phyloP scores from a whole-genome alignment of 2,329 filamentous ascomycete species.

The Rhynchosporium secalis region DNA sequence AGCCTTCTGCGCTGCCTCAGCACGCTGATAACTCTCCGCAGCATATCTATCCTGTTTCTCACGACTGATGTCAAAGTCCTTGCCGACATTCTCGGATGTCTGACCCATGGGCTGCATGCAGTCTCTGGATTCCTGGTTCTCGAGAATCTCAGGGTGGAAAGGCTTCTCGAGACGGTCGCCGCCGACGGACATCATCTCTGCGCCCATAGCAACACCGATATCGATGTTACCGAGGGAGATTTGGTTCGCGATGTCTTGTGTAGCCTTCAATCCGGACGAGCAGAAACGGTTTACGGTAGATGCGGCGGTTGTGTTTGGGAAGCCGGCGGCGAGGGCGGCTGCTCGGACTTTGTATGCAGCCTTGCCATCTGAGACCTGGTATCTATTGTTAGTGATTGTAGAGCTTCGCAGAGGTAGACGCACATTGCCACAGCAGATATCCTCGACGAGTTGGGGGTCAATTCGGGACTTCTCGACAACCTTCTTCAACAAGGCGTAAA shows the following conservation, averaged over 20 bases:
- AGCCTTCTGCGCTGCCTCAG: conserved; percentile 85
- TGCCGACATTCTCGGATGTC: conserved; percentile 93
- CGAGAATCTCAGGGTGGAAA: conserved; percentile 75
- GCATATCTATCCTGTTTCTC: conserved; percentile 83
- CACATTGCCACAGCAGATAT: conserved; percentile 92
- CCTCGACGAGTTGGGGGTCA: conserved; percentile 79
- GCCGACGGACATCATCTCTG: conserved; percentile 80
- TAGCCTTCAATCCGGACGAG: conserved; percentile 92
- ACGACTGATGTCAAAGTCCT: conserved; percentile 82
- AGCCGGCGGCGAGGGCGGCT: conserved; percentile 85
- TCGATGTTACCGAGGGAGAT: conserved; percentile 81
- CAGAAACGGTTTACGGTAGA: conserved; percentile 94
- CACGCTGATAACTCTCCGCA: conserved; percentile 81
- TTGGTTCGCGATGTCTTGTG: conserved; percentile 89
- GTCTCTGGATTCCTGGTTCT: conserved; percentile 75
- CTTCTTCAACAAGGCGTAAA: conserved; percentile 81
- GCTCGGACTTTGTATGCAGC: conserved; percentile 90
- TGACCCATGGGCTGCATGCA: conserved; percentile 97
- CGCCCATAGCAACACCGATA: conserved; percentile 82
- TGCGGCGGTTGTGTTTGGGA: conserved; percentile 83
- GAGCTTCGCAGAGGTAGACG: conserved; percentile 35
- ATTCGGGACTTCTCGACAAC: conserved; percentile 71
- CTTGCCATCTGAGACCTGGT: conserved; percentile 76
- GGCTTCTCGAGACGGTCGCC: conserved; percentile 69
- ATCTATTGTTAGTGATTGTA: conserved; percentile 2